Conservation (phyloP, 108 stramenopile species). For the Pseudonitzschia pungens region DNA sequence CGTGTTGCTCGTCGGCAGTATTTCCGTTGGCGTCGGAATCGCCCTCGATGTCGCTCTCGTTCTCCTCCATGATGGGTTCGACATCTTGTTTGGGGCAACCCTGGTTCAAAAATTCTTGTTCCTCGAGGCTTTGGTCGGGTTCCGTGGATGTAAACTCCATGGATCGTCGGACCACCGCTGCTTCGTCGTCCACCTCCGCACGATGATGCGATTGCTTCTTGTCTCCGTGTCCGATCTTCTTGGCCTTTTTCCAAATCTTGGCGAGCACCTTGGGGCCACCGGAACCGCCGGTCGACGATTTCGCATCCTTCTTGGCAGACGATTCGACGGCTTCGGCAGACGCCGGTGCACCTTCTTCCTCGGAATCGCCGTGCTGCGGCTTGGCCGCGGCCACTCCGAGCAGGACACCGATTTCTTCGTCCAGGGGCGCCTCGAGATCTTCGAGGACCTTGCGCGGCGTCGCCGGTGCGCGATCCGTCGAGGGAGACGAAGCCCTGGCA, state of each 20-base stretch:
- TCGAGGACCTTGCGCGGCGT: background rate
- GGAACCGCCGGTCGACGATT: background rate
- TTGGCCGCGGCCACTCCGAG: background rate
- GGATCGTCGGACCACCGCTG: background rate
- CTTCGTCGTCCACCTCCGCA: slow-evolving; percentile 10
- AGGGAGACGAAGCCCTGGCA: too few relatives aligned
- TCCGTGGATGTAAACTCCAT: background rate
- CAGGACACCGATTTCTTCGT: background rate
- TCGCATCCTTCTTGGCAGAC: background rate
- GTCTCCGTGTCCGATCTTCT: background rate
- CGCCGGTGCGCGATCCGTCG: background rate
- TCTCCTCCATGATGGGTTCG: slow-evolving; percentile 8
- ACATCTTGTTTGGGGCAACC: background rate
- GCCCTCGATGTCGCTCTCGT: background rate
- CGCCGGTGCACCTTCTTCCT: background rate
- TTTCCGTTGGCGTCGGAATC: background rate
- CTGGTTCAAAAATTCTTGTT: slow-evolving; percentile 7
- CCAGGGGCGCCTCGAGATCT: background rate
- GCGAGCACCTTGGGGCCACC: background rate
- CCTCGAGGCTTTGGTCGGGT: background rate
- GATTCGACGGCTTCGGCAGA: background rate
- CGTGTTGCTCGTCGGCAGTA: background rate
- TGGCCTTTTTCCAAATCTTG: slow-evolving; percentile 11
- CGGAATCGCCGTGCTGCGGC: background rate
- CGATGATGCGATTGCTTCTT: slow-evolving; percentile 3